Evolutionary conservation across 192 early-diverging fungal species (phyloP).

Genomic region (Piromyces finnis): DNA sequence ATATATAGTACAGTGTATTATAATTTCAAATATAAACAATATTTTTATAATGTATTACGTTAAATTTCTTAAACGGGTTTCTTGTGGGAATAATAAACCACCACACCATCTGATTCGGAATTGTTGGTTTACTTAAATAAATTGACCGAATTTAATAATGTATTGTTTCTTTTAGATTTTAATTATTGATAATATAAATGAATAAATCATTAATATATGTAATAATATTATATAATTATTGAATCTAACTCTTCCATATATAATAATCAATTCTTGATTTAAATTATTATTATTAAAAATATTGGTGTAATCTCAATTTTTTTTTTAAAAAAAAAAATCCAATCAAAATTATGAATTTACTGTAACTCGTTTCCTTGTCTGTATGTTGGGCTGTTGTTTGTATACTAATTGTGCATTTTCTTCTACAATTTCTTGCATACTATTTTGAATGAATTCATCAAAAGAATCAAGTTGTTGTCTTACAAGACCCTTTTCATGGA

Average conservation of each 20-base stretch:
- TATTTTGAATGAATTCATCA: slow-evolving; percentile 92
- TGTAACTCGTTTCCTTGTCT: slow-evolving; percentile 49
- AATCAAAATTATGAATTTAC: slow-evolving; percentile 15
- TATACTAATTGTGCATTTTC: slow-evolving; percentile 67
- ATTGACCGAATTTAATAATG: slow-evolving; percentile 90
- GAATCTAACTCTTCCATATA: no score
- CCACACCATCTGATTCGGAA: slow-evolving; percentile 65
- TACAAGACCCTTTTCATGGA: slow-evolving; percentile 92
- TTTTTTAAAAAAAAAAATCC: no score
- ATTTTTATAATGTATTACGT: no score
- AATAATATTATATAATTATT: no score
- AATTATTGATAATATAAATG: no score
- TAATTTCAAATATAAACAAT: no score
- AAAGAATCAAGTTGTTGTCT: slow-evolving; percentile 95
- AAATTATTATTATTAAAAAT: no score
- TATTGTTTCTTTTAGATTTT: slow-evolving; percentile 51
- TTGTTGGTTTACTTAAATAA: slow-evolving; percentile 65
- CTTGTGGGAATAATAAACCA: slow-evolving; percentile 69
- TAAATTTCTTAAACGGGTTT: slow-evolving; percentile 85
- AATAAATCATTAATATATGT: no score
- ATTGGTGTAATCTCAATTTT: no score
- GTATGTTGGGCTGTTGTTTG: slow-evolving; percentile 46
- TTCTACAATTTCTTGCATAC: slow-evolving; percentile 91
- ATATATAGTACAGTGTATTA: no score
- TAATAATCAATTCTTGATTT: no score